These are phyloP conservation scores for Cladophialophora bantiana DNA, from an alignment of 2,329 filamentous ascomycete genomes.

Conservation along the genomic window DNA sequence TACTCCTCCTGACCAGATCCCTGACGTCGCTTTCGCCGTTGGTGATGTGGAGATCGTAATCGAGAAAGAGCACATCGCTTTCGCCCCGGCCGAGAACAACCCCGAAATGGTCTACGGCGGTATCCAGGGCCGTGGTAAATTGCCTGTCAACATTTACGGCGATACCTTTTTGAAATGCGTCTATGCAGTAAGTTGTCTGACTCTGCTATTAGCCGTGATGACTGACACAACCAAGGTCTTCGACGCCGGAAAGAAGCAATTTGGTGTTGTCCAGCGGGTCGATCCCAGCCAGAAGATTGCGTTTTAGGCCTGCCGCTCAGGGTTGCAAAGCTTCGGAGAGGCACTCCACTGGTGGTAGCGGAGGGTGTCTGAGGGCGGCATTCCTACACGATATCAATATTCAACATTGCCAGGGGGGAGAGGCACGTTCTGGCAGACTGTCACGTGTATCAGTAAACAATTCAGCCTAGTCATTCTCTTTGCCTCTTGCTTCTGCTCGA, in stretches of 20 bases:
- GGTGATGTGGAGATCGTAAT: constrained; percentile 67
- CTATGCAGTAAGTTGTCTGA: constrained; percentile 62
- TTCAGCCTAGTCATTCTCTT: neutral
- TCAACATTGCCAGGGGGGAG: neutral
- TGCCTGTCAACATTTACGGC: constrained; percentile 69
- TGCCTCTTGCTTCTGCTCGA: neutral
- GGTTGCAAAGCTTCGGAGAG: neutral
- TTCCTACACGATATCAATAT: neutral
- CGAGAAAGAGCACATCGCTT: constrained; percentile 69
- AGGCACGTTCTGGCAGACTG: neutral
- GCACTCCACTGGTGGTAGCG: neutral
- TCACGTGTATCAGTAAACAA: neutral
- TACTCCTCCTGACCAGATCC: constrained; percentile 61
- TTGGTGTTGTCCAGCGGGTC: constrained; percentile 66
- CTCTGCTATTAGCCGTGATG: constrained; percentile 18
- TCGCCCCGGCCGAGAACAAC: constrained; percentile 53
- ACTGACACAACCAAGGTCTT: constrained; percentile 58
- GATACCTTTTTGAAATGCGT: constrained; percentile 70
- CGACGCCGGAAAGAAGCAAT: constrained; percentile 66
- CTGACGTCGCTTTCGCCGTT: constrained; percentile 68
- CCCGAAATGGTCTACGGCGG: constrained; percentile 67
- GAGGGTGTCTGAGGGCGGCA: neutral
- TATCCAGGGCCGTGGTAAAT: constrained; percentile 66
- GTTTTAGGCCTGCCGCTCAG: neutral
- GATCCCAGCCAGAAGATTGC: constrained; percentile 41